A percentile compares a stretch with the other conserved stretches of the same genome.
These are phyloP conservation scores for Inga leiocalycina DNA, from an alignment of 306 rosid species.

Conservation along the genomic window DNA sequence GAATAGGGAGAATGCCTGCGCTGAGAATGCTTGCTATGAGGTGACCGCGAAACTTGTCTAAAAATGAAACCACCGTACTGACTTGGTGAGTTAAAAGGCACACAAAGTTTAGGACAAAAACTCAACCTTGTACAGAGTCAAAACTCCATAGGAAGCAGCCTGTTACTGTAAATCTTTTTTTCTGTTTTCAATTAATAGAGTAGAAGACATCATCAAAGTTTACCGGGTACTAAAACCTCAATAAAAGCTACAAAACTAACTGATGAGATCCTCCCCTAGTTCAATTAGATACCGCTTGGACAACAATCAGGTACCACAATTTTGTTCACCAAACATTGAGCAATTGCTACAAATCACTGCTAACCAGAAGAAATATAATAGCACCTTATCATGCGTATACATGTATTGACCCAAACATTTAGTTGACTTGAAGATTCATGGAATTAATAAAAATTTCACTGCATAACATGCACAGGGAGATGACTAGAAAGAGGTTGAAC, in stretches of 20 bases:
- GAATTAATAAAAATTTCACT: not conserved
- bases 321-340: constrained; percentile 13
- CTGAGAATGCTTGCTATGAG: constrained; percentile 99
- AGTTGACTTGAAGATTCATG: constrained; percentile 22
- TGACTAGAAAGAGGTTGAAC: constrained; percentile 15
- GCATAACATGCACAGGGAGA: constrained; percentile 18
- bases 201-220: constrained; percentile 28
- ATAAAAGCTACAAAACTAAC: constrained; percentile 31
- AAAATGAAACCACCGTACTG: constrained; percentile 95
- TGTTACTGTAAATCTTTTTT: constrained; percentile 37
- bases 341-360: constrained; percentile 1
- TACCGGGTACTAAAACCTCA: constrained; percentile 34
- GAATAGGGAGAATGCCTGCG: constrained; percentile 99
- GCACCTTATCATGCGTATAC: not conserved
- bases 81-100: constrained; percentile 72
- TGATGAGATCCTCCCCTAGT: constrained; percentile 17
- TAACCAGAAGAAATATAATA: not conserved
- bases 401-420: not conserved
- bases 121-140: constrained; percentile 65
- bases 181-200: constrained; percentile 38
- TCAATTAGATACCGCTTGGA: not conserved
- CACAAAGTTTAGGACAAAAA: constrained; percentile 50
- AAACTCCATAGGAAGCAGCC: constrained; percentile 48
- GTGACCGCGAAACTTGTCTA: constrained; percentile 99
- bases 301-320: constrained; percentile 13